phyloP scores from a whole-genome alignment of 75 land plant species.

The Isoetes taiwanensis region DNA sequence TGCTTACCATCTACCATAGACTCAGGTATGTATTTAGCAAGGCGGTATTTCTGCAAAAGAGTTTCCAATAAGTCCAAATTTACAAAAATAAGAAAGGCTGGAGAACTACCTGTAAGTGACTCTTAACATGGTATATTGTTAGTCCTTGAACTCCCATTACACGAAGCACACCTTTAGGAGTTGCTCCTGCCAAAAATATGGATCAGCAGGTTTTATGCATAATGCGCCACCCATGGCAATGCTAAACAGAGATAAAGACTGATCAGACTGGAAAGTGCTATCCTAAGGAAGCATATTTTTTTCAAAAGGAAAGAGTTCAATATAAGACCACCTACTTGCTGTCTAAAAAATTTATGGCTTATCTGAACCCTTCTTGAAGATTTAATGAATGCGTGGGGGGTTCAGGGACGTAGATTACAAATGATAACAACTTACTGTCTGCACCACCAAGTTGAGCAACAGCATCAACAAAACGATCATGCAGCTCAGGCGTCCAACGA shows the following conservation, averaged over 20 bases:
- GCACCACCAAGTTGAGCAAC: slow-evolving; percentile 74
- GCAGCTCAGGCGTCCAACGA: slow-evolving; percentile 78
- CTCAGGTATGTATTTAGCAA: slow-evolving; percentile 89
- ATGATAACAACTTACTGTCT: slow-evolving; percentile 50
- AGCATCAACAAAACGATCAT: slow-evolving; percentile 80
- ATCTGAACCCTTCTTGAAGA: neutral
- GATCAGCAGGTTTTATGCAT: neutral
- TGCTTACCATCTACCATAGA: slow-evolving; percentile 63
- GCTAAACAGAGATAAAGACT: neutral
- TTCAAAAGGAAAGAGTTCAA: neutral
- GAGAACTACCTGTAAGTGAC: slow-evolving; percentile 74
- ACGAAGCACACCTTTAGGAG: slow-evolving; percentile 90
- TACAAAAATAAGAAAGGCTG: neutral
- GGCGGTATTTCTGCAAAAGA: slow-evolving; percentile 73
- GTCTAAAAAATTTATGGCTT: neutral
- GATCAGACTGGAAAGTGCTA: neutral
- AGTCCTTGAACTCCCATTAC: slow-evolving; percentile 87
- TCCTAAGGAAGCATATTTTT: neutral
- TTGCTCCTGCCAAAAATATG: slow-evolving; percentile 40
- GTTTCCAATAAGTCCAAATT: neutral
- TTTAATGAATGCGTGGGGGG: neutral
- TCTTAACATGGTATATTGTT: slow-evolving; percentile 94
- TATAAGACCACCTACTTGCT: neutral
- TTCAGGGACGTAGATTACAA: neutral
- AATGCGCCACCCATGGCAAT: neutral